Base-by-base conservation (phyloP, 2,329 filamentous ascomycete species). In the Trichophyton verrucosum region DNA sequence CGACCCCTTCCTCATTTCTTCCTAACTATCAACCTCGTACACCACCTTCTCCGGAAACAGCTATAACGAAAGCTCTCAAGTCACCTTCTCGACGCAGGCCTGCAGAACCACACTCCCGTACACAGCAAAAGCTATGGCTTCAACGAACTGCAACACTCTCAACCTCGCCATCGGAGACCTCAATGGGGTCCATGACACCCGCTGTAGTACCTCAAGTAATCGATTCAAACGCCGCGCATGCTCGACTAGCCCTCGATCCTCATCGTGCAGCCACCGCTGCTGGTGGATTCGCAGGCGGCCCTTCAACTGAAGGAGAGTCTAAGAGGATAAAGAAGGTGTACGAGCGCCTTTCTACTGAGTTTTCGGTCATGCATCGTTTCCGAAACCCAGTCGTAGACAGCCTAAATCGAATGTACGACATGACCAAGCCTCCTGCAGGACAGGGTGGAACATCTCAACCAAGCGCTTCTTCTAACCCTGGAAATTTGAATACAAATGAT, bases 51-150 rank as follows among this genome's bases (percentile, higher is more conserved):
- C 74, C 76, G 1, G 71, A 68, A 67, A 62, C 70, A 62, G 62
- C 65, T 51, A 64, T 46, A 24, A 65, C 63, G 47, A 71, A 64
- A 70, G 74, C 66, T 61, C 63, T 63, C 58, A 68, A 63, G 58
- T 70, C 63, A 53, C 67, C 66, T 6, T 70, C 73, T 17, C 66
- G 70, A 6, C 68, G 71, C 11, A 70, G 69, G n/a, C 67, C 67
- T n/a, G 64, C 66, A n/a, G 73, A 75, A 57, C 70, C 73, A 5
- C 71, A 70, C 17, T 78, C 76, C n/a, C 72, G 76, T 57, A 78
- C 76, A 3, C 76, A 78, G 63, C 76, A 78, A 64, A 77, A 77
- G 62, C 71, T 78, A 11, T 78, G 76, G 73, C 70, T 78, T 47
- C 75, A 78, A 62, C 72, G 76, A 53, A 77, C 75, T 9, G 75